Base-by-base conservation (phyloP, 306 rosid genomes). In the Senna tora region DNA sequence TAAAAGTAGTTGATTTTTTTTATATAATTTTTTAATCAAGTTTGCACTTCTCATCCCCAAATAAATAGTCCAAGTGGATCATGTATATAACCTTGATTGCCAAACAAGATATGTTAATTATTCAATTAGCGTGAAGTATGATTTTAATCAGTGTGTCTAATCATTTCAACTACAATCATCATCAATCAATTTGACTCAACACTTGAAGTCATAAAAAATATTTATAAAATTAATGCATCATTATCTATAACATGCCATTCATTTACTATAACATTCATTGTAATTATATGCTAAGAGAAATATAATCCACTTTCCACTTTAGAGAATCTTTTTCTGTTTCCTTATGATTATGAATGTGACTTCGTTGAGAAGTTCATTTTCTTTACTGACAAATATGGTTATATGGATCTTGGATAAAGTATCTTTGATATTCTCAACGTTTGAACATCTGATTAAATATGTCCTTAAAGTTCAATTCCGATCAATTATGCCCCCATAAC, bases 311-410 rank as follows among this genome's bases (percentile, higher is more conserved):
- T 8, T 8, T 12, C n/a, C 52, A 11, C 5, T 34, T 19, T 7
- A 17, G n/a, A 17, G 25, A 39, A 50, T 52, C 33, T 4, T 15
- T 45, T 9, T 9, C 33, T 28, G 20, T 57, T 32, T 2, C 32
- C 10, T 43, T 21, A 41, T 42, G 69, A 69, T 43, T 21, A 41
- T 42, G 69, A 69, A 77, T 70, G 53, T 72, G 63, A 42, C 52
- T 69, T 80, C 45, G 51, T 70, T 50, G 54, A 46, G 67, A 66
- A 79, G 75, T 46, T 46, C 32, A 46, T 74, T 76, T 60, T 25
- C 57, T 55, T 67, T 30, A 0, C 22, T 21, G 17, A 25, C 16
- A 34, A 60, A 53, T 19, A 21, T 69, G 51, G 3, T 42, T 38
- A 7, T 20, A 30, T 36, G 52, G 49, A 42, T 28, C n/a, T n/a